Evolutionary conservation across 257 asterid genomes (phyloP).

Genomic region (Plantago ovata): DNA sequence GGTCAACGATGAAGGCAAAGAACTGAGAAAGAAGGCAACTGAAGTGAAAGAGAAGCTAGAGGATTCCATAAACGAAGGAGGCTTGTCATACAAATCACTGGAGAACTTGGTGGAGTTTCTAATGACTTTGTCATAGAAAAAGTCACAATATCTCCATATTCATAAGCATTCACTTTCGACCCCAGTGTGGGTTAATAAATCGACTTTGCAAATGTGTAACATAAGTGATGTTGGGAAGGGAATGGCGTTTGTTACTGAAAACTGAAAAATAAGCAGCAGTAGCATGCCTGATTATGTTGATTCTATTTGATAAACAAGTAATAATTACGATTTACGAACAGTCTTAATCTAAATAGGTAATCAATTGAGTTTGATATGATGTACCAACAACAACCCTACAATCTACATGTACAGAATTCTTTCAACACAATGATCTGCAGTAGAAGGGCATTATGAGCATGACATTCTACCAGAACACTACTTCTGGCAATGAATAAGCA

Average conservation of each 20-base stretch:
- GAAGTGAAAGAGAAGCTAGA: conserved; percentile 20
- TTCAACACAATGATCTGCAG: too few relatives aligned
- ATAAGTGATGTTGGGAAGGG: too few relatives aligned
- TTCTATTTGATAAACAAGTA: background rate
- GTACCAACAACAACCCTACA: too few relatives aligned
- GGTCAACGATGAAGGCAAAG: conserved; percentile 29
- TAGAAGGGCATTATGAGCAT: too few relatives aligned
- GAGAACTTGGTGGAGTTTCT: conserved; percentile 34
- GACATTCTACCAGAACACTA: too few relatives aligned
- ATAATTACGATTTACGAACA: background rate
- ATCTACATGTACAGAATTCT: too few relatives aligned
- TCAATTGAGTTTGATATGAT: background rate
- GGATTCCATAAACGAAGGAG: conserved; percentile 16
- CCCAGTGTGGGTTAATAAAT: too few relatives aligned
- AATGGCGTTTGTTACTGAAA: too few relatives aligned
- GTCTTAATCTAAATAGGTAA: background rate
- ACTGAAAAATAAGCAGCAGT: too few relatives aligned
- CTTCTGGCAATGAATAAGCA: too few relatives aligned
- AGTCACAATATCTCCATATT: background rate
- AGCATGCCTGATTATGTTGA: too few relatives aligned
- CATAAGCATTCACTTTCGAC: background rate
- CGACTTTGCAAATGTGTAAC: too few relatives aligned
- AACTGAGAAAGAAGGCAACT: conserved; percentile 23
- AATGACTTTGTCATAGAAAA: conserved; percentile 5
- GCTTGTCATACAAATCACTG: conserved; percentile 27